phyloP scores from a whole-genome alignment of 768 basidiomycete species.

The Lyophyllum decastes region DNA sequence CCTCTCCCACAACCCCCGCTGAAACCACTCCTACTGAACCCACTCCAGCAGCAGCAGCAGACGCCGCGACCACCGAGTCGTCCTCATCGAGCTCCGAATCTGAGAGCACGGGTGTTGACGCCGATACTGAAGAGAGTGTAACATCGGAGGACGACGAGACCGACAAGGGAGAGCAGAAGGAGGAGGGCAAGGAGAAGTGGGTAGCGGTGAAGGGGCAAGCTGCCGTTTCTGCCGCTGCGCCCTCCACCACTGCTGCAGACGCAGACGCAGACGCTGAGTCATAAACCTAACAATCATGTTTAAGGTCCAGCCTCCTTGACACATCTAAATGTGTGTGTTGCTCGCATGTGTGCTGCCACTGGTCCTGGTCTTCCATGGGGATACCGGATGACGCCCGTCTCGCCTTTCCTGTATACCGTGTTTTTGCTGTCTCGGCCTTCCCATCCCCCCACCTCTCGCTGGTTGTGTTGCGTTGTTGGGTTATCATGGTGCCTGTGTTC shows the following conservation, averaged over 20 bases:
- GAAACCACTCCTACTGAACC: conserved; percentile 37
- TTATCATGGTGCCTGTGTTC: conserved; percentile 21
- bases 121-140: conserved; percentile 75
- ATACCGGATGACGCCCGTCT: neutral
- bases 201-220: conserved; percentile 65
- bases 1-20: conserved; percentile 32
- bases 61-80: conserved; percentile 27
- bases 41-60: conserved; percentile 24
- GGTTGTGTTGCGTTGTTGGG: conserved; percentile 22
- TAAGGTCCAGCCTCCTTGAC: neutral
- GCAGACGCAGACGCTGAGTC: conserved; percentile 4
- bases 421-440: conserved; percentile 16
- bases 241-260: conserved; percentile 22
- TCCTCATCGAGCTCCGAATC: conserved; percentile 57
- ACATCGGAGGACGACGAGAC: conserved; percentile 78
- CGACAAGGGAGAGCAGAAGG: conserved; percentile 41
- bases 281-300: conserved; percentile 8
- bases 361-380: neutral
- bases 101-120: conserved; percentile 66
- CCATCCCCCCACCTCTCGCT: conserved; percentile 12
- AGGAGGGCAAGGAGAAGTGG: conserved; percentile 69
- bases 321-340: conserved; percentile 1
- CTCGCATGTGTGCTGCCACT: neutral
- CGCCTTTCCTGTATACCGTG: conserved; percentile 13
- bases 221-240: conserved; percentile 15